Base-by-base conservation (phyloP, 164 flowering plant genomes). In the Stephania japonica region DNA sequence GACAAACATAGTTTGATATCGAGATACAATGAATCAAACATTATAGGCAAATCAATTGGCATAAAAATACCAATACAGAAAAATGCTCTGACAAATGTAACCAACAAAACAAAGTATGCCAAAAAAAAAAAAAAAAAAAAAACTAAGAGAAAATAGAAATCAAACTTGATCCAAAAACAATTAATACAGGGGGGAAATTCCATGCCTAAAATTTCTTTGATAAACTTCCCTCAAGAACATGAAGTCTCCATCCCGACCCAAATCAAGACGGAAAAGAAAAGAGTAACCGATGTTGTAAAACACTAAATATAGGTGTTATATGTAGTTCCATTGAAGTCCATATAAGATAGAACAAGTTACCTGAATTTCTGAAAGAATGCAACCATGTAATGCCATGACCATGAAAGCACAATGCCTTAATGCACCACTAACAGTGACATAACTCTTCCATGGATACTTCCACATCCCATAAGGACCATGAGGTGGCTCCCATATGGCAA, bases 371-470 rank as follows among this genome's bases (percentile, higher is more conserved):
- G 99, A 86, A 66, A 94, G 93, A 70, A 94, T 85, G 75, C 92
- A 92, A 6, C 99, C 97, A 73, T 92, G 98, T 87, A 94, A 80
- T 7, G 99, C 92, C 97, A 94, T 94, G 79, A 94, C 97, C 87
- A 79, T 90, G 81, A 90, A 91, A 41, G 97, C 97, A 76, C 98
- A 91, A 77, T 94, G 91, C 84, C 97, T 88, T 42, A 94, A 67
- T 10, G 99, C 91, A 72, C 94, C 94, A 53, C 94, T 87, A 10
- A 92, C 81, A 83, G 82, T 88, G 42, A 89, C 87, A 72, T 89
- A 94, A 79, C 75, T 81, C 75, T 74, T 84, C 97, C 99, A 94
- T 9, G 97, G 99, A 86, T 94, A 90, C 6, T 75, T 79, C 32
- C 86, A 79, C 74, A 67, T 78, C 79, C 75, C 88, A 72, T 89